Evolutionary conservation across 306 rosid genomes (phyloP).

Genomic region (Ochetophila trinervis): DNA sequence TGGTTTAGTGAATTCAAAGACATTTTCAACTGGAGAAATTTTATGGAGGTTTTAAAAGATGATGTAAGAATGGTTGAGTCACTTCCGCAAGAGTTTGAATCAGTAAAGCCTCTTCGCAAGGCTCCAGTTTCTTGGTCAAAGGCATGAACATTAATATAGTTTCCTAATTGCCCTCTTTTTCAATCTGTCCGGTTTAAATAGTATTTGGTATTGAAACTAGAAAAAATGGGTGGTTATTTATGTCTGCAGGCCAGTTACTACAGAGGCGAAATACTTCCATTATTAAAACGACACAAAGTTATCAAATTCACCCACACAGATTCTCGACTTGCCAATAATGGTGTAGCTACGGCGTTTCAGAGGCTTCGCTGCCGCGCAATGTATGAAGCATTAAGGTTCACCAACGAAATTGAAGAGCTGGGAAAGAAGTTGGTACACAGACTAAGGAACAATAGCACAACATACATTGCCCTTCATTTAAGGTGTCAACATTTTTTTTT

Average conservation of each 20-base stretch:
- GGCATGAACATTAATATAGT: slow-evolving; percentile 22
- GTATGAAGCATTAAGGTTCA: slow-evolving; percentile 51
- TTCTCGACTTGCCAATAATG: slow-evolving; percentile 58
- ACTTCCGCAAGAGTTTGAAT: slow-evolving; percentile 36
- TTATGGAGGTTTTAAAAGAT: slow-evolving; percentile 50
- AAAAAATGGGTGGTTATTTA: background rate
- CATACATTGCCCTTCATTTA: slow-evolving; percentile 63
- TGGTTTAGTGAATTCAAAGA: slow-evolving; percentile 54
- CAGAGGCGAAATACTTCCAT: slow-evolving; percentile 27
- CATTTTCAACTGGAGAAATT: slow-evolving; percentile 58
- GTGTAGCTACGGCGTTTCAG: slow-evolving; percentile 38
- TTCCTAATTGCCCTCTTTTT: background rate
- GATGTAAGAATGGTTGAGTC: slow-evolving; percentile 48
- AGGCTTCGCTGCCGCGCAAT: slow-evolving; percentile 57
- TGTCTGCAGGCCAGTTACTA: slow-evolving; percentile 52
- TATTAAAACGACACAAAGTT: slow-evolving; percentile 44
- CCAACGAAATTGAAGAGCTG: slow-evolving; percentile 49
- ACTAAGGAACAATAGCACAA: slow-evolving; percentile 31
- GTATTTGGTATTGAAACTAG: slow-evolving; percentile 2
- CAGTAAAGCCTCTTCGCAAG: slow-evolving; percentile 31
- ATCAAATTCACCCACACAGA: slow-evolving; percentile 52
- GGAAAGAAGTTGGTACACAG: slow-evolving; percentile 51
- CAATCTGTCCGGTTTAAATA: background rate
- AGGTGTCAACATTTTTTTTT: slow-evolving; percentile 30
- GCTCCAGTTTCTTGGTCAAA: slow-evolving; percentile 75